Evolutionary conservation across 2,329 filamentous ascomycete genomes (phyloP).

Genomic region (Trichophyton benhamiae): DNA sequence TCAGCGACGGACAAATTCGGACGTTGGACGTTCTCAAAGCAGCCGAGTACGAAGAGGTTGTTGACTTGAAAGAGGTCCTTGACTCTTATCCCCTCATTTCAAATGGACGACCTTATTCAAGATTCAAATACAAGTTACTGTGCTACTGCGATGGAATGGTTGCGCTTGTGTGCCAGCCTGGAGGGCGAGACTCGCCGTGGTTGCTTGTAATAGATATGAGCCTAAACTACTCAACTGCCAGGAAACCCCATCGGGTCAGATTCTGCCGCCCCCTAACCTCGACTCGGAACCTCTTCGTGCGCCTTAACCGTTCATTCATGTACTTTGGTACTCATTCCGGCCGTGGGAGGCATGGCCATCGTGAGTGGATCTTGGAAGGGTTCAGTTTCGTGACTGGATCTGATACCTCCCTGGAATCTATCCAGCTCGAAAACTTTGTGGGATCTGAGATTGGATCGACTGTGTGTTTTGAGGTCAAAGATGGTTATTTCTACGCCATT

Average conservation of each 20-base stretch:
- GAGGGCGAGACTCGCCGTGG: conserved; percentile 34
- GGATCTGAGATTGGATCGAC: conserved; percentile 55
- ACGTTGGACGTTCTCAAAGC: conserved; percentile 47
- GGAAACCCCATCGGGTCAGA: conserved; percentile 27
- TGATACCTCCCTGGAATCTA: conserved; percentile 33
- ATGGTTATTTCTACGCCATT: conserved; percentile 55
- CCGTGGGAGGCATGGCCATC: conserved; percentile 38
- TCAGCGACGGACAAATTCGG: conserved; percentile 41
- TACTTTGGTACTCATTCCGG: conserved; percentile 55
- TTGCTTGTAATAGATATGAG: conserved; percentile 42
- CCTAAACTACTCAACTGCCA: conserved; percentile 10
- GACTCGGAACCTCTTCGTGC: conserved; percentile 51
- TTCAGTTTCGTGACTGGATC: conserved; percentile 35
- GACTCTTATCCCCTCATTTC: background rate
- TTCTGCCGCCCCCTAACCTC: conserved; percentile 34
- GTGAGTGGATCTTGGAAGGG: conserved; percentile 51
- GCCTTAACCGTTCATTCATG: conserved; percentile 49
- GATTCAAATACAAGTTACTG: conserved; percentile 30
- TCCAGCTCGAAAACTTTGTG: conserved; percentile 47
- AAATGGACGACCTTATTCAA: background rate
- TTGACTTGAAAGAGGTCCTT: conserved; percentile 34
- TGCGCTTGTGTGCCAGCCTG: conserved; percentile 44
- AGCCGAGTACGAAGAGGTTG: conserved; percentile 40
- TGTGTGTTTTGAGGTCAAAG: conserved; percentile 59
- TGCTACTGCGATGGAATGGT: conserved; percentile 47